These are phyloP conservation scores for Fusarium guadeloupense DNA, from an alignment of 2,329 filamentous ascomycete genomes.

Conservation along the genomic window DNA sequence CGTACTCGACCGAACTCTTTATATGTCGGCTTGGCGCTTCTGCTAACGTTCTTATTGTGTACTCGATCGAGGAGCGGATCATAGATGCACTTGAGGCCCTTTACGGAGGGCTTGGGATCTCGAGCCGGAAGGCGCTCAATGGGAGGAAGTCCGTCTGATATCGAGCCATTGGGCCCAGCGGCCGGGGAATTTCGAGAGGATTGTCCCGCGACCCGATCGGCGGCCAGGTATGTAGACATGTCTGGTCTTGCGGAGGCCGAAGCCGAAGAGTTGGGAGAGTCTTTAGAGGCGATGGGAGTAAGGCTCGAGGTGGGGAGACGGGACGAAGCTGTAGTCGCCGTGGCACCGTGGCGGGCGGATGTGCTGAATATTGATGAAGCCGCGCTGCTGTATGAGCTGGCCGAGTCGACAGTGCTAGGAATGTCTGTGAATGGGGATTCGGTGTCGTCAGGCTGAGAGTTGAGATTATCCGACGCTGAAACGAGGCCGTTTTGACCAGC, in stretches of 20 bases:
- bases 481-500: conserved; percentile 28
- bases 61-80: conserved; percentile 66
- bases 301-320: conserved; percentile 55
- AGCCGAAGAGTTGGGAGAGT: conserved; percentile 61
- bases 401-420: conserved; percentile 75
- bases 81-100: conserved; percentile 68
- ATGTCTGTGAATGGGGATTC: conserved; percentile 71
- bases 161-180: conserved; percentile 47
- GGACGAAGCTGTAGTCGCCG: conserved; percentile 51
- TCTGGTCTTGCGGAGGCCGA: conserved; percentile 62
- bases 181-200: conserved; percentile 42
- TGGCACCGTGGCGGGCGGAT: conserved; percentile 53
- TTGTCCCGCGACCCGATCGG: conserved; percentile 48
- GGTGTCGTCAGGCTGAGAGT: conserved; percentile 60
- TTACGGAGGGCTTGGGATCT: conserved; percentile 63
- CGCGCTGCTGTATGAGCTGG: conserved; percentile 76
- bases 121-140: conserved; percentile 62
- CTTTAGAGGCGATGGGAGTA: conserved; percentile 62
- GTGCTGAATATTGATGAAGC: conserved; percentile 76
- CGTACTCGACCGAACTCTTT: conserved; percentile 73
- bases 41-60: conserved; percentile 61
- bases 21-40: conserved; percentile 67
- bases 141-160: conserved; percentile 47
- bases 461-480: conserved; percentile 42
- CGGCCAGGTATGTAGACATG: conserved; percentile 61